A percentile compares a stretch with the other conserved stretches of the same genome.
phyloP scores from a whole-genome alignment of 306 rosid species.

The Sechiopsis laciniata region DNA sequence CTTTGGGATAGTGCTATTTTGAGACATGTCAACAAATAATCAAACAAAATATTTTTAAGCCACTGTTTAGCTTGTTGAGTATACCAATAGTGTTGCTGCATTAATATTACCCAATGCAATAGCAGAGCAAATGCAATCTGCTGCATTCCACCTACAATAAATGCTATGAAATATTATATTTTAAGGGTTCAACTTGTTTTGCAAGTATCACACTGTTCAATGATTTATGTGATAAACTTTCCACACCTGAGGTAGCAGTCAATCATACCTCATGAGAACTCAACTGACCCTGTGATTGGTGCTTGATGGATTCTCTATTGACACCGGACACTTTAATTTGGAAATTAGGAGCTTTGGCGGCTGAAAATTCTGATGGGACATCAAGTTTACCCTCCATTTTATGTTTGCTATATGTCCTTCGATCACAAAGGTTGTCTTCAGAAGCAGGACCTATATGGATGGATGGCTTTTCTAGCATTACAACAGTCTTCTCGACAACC shows the following conservation, averaged over 20 bases:
- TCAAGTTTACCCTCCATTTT: constrained; percentile 32
- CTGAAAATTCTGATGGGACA: constrained; percentile 38
- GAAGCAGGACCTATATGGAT: constrained; percentile 29
- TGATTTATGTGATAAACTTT: constrained; percentile 19
- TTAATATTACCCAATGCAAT: background rate
- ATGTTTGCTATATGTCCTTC: background rate
- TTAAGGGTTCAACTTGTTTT: constrained; percentile 13
- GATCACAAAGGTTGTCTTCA: constrained; percentile 30
- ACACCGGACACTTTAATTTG: constrained; percentile 34
- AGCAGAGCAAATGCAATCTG: constrained; percentile 10
- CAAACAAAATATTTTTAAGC: background rate
- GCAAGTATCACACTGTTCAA: constrained; percentile 16
- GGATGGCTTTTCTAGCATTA: constrained; percentile 66
- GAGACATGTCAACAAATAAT: background rate
- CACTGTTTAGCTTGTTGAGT: background rate
- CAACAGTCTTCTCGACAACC: constrained; percentile 73
- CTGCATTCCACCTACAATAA: constrained; percentile 8
- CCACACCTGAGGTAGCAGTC: constrained; percentile 4
- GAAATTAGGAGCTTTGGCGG: constrained; percentile 41
- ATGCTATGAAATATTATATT: background rate
- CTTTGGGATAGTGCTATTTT: background rate
- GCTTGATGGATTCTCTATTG: constrained; percentile 38
- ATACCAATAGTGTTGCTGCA: constrained; percentile 2
- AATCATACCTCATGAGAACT: constrained; percentile 52
- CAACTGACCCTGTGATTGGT: constrained; percentile 36